Percentiles rank a stretch among this genome's conserved stretches.
phyloP scores from a whole-genome alignment of 208 protist genomes.

The Crithidia brevicula region DNA sequence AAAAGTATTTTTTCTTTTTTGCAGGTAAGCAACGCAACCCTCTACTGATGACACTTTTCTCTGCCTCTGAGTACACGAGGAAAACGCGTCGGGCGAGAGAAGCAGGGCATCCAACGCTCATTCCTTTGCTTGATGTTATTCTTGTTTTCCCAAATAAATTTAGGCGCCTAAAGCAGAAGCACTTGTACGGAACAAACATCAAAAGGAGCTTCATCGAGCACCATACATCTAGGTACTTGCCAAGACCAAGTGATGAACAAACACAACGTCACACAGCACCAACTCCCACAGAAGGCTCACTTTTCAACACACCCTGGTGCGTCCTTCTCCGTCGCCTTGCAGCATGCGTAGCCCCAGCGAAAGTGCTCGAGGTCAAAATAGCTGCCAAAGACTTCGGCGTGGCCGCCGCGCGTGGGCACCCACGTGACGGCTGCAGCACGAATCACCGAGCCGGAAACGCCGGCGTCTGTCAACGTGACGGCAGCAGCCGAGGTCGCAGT shows the following conservation, averaged over 20 bases:
- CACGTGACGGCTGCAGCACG: slow-evolving; percentile 18
- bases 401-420: slow-evolving; percentile 49
- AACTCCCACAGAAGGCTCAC: neutral
- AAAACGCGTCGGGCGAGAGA: too few species aligned
- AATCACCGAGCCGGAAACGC: slow-evolving; percentile 9
- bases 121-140: too few species aligned
- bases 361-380: slow-evolving; percentile 68
- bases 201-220: too few species aligned
- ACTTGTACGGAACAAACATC: too few species aligned
- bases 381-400: slow-evolving; percentile 70
- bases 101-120: too few species aligned
- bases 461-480: neutral
- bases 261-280: slow-evolving; percentile 10
- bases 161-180: too few species aligned
- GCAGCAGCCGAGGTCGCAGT: neutral
- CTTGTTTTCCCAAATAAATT: too few species aligned
- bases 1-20: too few species aligned
- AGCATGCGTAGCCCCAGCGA: slow-evolving; percentile 86
- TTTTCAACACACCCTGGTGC: slow-evolving; percentile 36
- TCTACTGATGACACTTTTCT: too few species aligned
- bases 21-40: too few species aligned
- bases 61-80: too few species aligned
- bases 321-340: slow-evolving; percentile 52
- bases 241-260: neutral
- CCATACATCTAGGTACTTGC: too few species aligned